A percentile compares a stretch with the other conserved stretches of the same genome.
Evolutionary conservation across 257 asterid species (phyloP).

Genomic region (Leptodermis oblonga): DNA sequence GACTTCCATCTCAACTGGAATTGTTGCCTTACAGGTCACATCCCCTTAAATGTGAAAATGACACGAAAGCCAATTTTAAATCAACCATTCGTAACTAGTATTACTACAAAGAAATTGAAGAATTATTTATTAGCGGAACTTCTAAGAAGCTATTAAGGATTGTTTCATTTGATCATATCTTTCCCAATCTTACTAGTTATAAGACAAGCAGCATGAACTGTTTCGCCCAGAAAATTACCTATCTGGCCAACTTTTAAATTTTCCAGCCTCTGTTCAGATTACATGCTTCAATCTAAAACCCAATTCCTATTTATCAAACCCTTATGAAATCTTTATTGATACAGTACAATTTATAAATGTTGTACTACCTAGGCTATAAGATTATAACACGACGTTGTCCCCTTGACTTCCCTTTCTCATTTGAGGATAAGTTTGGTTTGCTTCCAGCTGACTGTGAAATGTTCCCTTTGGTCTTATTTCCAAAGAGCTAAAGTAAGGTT

Average conservation of each 20-base stretch:
- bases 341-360: too few species aligned
- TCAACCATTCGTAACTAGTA: not conserved
- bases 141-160: not conserved
- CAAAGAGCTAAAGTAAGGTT: not conserved
- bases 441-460: not conserved
- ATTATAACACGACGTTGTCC: not conserved
- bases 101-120: not conserved
- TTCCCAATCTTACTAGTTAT: not conserved
- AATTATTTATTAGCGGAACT: not conserved
- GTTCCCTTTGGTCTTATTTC: not conserved
- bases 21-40: conserved; percentile 92
- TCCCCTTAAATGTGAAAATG: conserved; percentile 51
- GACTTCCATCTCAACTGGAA: conserved; percentile 79
- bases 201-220: not conserved
- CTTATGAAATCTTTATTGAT: not conserved
- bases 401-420: not conserved
- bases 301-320: not conserved
- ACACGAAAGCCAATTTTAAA: not conserved
- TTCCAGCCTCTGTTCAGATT: not conserved
- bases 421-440: not conserved
- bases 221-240: not conserved
- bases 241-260: not conserved
- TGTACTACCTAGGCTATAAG: not conserved
- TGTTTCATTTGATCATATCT: not conserved
- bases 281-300: not conserved